Percentiles rank a stretch among this genome's conserved stretches.
Conservation (phyloP, 306 rosid species). For the barrel medic (Medicago truncatula) region DNA sequence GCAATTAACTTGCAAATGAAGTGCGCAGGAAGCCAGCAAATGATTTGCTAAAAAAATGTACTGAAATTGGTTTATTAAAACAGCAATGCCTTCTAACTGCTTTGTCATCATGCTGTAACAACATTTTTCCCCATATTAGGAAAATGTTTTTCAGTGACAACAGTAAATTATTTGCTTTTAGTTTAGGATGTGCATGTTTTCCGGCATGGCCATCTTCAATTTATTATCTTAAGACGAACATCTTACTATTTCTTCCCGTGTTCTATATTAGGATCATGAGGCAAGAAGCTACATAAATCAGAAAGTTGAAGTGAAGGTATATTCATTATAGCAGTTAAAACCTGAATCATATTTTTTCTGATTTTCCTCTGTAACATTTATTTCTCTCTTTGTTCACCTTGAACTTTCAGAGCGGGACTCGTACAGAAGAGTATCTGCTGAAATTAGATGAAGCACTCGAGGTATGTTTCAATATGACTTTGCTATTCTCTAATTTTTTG, state of each 20-base stretch:
- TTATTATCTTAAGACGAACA: slow-evolving; percentile 18
- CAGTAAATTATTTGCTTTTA: slow-evolving; percentile 28
- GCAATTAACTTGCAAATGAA: slow-evolving; percentile 16
- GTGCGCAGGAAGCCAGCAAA: slow-evolving; percentile 18
- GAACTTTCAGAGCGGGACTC: slow-evolving; percentile 76
- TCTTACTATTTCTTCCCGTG: slow-evolving; percentile 14
- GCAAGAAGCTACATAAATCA: slow-evolving; percentile 83
- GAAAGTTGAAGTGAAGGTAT: slow-evolving; percentile 86
- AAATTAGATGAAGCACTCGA: slow-evolving; percentile 83
- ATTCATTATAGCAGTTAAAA: slow-evolving; percentile 34
- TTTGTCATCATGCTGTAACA: slow-evolving; percentile 12
- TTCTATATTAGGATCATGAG: slow-evolving; percentile 70
- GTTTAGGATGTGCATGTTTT: slow-evolving; percentile 20
- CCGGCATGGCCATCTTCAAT: background rate
- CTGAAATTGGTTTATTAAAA: slow-evolving; percentile 25
- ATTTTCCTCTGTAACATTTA: slow-evolving; percentile 15
- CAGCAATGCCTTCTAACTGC: slow-evolving; percentile 8
- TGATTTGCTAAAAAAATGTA: background rate
- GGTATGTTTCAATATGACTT: slow-evolving; percentile 51
- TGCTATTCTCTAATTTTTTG: slow-evolving; percentile 19
- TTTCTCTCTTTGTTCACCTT: slow-evolving; percentile 1
- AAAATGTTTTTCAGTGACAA: slow-evolving; percentile 27
- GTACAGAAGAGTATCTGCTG: slow-evolving; percentile 70
- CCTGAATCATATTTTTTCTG: slow-evolving; percentile 39
- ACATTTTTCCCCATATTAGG: slow-evolving; percentile 13